phyloP scores from a whole-genome alignment of 345 rosid species.

The Moricandia arvensis region DNA sequence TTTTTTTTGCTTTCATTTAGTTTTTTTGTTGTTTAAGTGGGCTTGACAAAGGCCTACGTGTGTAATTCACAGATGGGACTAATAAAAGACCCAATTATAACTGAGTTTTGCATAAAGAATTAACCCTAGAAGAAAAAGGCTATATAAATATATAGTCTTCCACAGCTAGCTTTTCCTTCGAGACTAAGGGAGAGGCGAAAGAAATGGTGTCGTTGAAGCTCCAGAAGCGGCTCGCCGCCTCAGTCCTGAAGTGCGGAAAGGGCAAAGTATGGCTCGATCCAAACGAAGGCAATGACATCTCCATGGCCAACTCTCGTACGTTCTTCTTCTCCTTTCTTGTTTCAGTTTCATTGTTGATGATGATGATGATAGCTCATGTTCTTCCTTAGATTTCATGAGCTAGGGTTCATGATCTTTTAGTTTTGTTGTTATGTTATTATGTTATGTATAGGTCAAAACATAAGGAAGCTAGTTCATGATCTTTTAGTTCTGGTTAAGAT shows the following conservation, averaged over 20 bases:
- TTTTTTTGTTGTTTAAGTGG: too few relatives aligned
- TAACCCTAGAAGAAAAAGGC: slow-evolving; percentile 23
- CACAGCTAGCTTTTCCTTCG: not conserved
- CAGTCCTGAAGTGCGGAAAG: not conserved
- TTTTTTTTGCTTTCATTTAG: not conserved
- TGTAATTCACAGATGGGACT: not conserved
- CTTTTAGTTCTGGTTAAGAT: too few relatives aligned
- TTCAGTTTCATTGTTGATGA: not conserved
- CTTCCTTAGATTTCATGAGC: too few relatives aligned
- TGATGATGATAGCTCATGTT: too few relatives aligned
- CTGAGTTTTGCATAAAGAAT: not conserved
- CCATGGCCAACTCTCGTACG: slow-evolving; percentile 92
- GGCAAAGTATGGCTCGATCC: not conserved
- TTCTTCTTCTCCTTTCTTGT: not conserved
- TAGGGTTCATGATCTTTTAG: too few relatives aligned
- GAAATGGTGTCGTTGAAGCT: slow-evolving; percentile 75
- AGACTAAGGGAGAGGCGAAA: not conserved
- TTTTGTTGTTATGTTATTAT: too few relatives aligned
- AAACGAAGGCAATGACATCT: slow-evolving; percentile 79
- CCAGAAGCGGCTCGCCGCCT: not conserved
- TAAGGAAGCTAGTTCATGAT: too few relatives aligned
- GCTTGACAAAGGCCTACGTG: too few relatives aligned
- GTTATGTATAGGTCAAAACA: too few relatives aligned
- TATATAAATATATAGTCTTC: slow-evolving; percentile 10
- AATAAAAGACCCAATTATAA: not conserved